Base-by-base conservation (phyloP, 257 asterid genomes). In the Lantana camara region DNA sequence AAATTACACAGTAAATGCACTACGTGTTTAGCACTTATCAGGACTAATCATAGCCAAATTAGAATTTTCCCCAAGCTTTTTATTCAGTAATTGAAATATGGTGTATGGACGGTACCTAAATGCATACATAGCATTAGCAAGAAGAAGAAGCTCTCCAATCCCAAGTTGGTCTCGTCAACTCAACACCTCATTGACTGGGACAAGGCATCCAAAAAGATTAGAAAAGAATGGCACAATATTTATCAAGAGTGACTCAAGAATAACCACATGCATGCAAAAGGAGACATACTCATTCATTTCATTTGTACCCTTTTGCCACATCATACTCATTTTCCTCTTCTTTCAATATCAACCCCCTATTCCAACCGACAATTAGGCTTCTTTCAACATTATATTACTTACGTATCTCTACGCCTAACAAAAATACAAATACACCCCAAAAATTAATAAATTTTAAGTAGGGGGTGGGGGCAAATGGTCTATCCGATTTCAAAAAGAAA, bases 291-390 rank as follows among this genome's bases (percentile, higher is more conserved):
- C 7, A 60, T 63, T 45, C 45, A 59, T 63, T 71, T 38, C 41
- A 57, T 6, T 38, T 70, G 68, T 58, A 21, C 64, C 76, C 67
- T 57, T 38, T 22, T 12, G 42, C 3, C 69, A 27, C 42, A 19
- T 63, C 40, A 40, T 35, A 4, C 75, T 75, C 72, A 44, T 57
- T 76, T 57, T 69, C n/a, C n/a, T n/a, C 78, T 12, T 30, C 10
- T 54, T 38, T 41, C 32, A 57, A 66, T 35, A 16, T 23, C 29
- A 70, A 76, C 68, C 54, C 52, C 57, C 30, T 27, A 67, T 32
- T 63, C 29, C 66, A 63, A 70, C 85, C 79, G 77, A 79, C 80
- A 76, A 63, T 73, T 79, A 75, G 75, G 82, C 30, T 68, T 68
- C 62, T 56, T 22, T 49, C n/a, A n/a, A n/a, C n/a, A n/a, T n/a